Evolutionary conservation across 257 asterid species (phyloP), one percentile per base, ranked within the genome.

Genomic region (Striga asiatica): DNA sequence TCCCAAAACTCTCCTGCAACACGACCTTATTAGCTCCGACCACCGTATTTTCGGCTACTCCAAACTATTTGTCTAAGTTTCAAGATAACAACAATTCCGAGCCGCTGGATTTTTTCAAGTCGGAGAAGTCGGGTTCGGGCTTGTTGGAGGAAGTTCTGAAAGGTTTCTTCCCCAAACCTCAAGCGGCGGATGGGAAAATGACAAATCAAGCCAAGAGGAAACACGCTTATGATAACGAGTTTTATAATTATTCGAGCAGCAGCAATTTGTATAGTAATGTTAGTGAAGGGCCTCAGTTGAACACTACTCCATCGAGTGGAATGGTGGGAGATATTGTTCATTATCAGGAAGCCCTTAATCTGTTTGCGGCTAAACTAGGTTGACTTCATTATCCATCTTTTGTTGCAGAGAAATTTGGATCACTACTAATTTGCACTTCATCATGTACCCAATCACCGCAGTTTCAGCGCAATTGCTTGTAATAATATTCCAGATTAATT

Each of bases 31-130:
- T 49, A 8, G 54, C 67, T 23, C 46, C 46, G 46, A 24, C 57
- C 31, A 41, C 52, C 0, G 53, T 34, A n/a, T 37, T 64, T 21
- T 56, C 57, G 20, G 32, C 54, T 64, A 17, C 51, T 60, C 43
- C 42, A 32, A 31, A 14, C 61, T 24, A 17, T 61, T 54, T 47
- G 0, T 4, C 7, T 8, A 46, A 58, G 20, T 21, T 34, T 22
- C 11, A 32, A 21, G 48, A 29, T 5, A 54, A 23, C 25, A n/a
- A 13, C 11, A 31, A 3, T 19, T 11, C 56, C 8, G 55, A 74
- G 21, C 52, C 69, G 16, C 61, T 81, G 78, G 93, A 77, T 0
- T 81, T 87, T 50, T 87, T 84, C 14, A 60, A 73, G 0, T 22
- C 71, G 0, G 96, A 83, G 66, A 58, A 31, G 35, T 58, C 73